Conservation (phyloP, 2,329 filamentous ascomycete genomes). For the Monosporascus ibericus region DNA sequence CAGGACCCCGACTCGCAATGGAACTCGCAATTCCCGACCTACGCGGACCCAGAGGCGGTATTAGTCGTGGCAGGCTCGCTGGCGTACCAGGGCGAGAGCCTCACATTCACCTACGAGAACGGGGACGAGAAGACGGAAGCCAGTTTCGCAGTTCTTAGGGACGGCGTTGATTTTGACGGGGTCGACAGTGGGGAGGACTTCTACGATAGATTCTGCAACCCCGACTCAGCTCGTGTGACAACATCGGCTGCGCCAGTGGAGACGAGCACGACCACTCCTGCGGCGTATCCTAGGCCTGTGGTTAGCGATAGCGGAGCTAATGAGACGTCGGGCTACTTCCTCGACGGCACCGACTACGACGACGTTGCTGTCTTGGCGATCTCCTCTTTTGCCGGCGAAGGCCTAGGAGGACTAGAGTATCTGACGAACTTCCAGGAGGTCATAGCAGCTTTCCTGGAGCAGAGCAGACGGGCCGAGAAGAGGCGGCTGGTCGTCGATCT, state of each 20-base stretch:
- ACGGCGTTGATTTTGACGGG: conserved; percentile 20
- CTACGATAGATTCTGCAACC: conserved; percentile 29
- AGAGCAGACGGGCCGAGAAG: conserved; percentile 41
- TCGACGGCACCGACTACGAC: conserved; percentile 22
- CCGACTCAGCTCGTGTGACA: conserved; percentile 5
- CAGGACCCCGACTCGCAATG: conserved; percentile 55
- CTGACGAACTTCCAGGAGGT: conserved; percentile 29
- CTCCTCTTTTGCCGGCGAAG: conserved; percentile 18
- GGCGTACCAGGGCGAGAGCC: conserved; percentile 20
- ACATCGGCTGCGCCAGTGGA: neutral
- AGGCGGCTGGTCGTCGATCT: conserved; percentile 56
- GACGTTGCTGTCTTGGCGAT: conserved; percentile 28
- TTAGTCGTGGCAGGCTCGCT: conserved; percentile 18
- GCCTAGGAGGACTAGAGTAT: conserved; percentile 24
- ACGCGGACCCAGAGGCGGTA: conserved; percentile 15
- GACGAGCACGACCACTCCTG: conserved; percentile 3
- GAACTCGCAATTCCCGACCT: conserved; percentile 24
- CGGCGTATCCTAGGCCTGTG: conserved; percentile 21
- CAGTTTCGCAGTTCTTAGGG: conserved; percentile 10
- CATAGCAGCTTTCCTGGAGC: conserved; percentile 17
- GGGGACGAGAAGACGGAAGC: conserved; percentile 22
- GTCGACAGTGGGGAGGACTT: conserved; percentile 29
- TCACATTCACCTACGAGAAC: conserved; percentile 29
- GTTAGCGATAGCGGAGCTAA: conserved; percentile 20
- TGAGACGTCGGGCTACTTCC: conserved; percentile 28